Evolutionary conservation across 75 land plant species (phyloP), one percentile per base, ranked within the genome.

Genomic region (Cupressus sempervirens): DNA sequence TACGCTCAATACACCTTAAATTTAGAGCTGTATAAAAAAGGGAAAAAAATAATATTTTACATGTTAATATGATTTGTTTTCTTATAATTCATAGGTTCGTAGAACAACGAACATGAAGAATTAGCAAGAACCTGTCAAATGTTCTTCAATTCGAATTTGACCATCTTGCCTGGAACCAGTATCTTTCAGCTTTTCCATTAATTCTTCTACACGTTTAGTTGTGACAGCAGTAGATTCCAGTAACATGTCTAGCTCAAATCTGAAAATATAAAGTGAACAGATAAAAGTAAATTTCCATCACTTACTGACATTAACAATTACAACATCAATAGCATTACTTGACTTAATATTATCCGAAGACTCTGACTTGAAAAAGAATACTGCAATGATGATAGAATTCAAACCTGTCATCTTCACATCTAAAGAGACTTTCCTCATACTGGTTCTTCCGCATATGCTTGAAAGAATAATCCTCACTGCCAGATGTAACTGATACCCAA

Each of bases 221-320:
- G 98, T 93, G n/a, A 80, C 89, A 81, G 88, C 87, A 26, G 93
- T 95, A 35, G 99, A 88, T 80, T 97, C 99, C 80, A 97, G 40
- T 85, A 97, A 85, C 96, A 97, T 96, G 79, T 97, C 99, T 45
- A 97, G 84, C 82, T 97, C 99, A 90, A 93, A 96, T 86, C 97
- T 91, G 85, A 10, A 34, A 76, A 58, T 41, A 75, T 12, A 76
- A 70, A 76, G 0, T 13, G 15, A 72, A 18, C 86, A 70, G 87
- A 50, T 43, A 20, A 50, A 53, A 7, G 30, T 46, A 81, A 81
- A 81, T 48, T 48, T 29, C 29, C 82, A 81, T 52, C 34, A 76
- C 20, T 6, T 6, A 6, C 45, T 76, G 20, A 82, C 8, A 88
- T n/a, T n/a, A 34, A 26, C 13, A 30, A 82, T 34, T 46, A 83